Evolutionary conservation across 306 rosid species (phyloP), one percentile per base, ranked within the genome.

Genomic region (Malus fusca): DNA sequence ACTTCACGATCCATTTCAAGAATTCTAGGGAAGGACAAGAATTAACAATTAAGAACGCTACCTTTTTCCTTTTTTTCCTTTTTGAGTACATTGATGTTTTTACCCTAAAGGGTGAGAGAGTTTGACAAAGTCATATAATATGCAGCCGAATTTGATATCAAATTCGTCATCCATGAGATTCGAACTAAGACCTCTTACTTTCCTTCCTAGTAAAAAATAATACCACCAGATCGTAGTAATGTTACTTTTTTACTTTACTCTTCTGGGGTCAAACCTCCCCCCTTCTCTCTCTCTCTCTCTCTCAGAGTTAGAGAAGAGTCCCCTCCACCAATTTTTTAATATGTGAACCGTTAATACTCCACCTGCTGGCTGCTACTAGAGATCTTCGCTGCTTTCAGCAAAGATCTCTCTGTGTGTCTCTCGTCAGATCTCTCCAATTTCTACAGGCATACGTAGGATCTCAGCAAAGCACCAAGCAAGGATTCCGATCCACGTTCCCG

Each of bases 331-430:
- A 69, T 15, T 18, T 44, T 44, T 62, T 74, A 46, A 72, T 48
- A 72, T 13, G 65, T 61, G 18, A 68, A 62, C 4, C 55, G 26
- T 53, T 30, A 15, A 12, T 15, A 22, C 69, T 44, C 28, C 59
- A 21, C 3, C 75, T 42, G 1, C n/a, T n/a, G n/a, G n/a, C n/a
- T n/a, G n/a, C 44, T 62, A 5, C 25, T 28, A 31, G 87, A 53
- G 81, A 63, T 80, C 84, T 85, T 65, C 73, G 79, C 79, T 74
- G 79, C 79, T 70, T 52, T n/a, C 4, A 11, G 77, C 82, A 65
- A 64, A 82, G 88, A 72, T 84, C 85, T 82, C 79, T 69, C 75
- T 69, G 63, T 75, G 5, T 26, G 19, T n/a, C 26, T 15, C 21
- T 71, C 8, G 55, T 51, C 53, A n/a, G 48, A 30, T 55, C 66